A percentile compares a stretch with the other conserved stretches of the same genome.
phyloP scores from a whole-genome alignment of 75 land plant species.

The Sequoiadendron giganteum region DNA sequence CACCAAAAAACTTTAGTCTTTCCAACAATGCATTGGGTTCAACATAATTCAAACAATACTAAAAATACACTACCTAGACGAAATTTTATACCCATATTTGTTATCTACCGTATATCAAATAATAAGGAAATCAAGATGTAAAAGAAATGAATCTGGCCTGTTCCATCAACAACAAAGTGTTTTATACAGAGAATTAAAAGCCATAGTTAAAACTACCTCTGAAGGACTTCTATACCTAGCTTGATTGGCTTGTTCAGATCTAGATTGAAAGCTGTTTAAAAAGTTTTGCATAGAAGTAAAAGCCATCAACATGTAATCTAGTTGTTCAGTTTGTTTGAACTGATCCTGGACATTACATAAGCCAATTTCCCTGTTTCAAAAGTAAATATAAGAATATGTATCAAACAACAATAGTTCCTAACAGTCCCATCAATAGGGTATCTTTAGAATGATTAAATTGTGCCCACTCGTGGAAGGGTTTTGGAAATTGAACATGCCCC shows the following conservation, averaged over 20 bases:
- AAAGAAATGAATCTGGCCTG: neutral
- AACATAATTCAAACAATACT: neutral
- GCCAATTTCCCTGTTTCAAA: neutral
- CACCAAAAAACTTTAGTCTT: neutral
- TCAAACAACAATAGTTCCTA: neutral
- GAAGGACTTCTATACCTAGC: neutral
- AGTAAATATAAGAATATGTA: neutral
- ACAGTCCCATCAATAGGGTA: too few relatives aligned
- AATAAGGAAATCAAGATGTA: neutral
- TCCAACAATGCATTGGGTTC: neutral
- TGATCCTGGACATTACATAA: neutral
- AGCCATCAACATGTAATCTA: neutral
- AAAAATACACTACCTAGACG: neutral
- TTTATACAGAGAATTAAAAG: neutral
- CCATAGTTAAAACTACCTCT: neutral
- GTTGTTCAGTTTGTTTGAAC: neutral
- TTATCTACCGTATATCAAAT: neutral
- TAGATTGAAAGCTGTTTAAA: neutral
- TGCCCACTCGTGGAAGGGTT: too few relatives aligned
- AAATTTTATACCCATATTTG: neutral
- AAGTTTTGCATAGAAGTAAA: neutral
- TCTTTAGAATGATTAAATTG: too few relatives aligned
- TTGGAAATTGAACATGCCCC: too few relatives aligned
- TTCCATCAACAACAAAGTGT: conserved; percentile 1
- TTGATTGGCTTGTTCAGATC: neutral